Conservation (phyloP, 192 early-diverging fungal species). For the Coemansia javaensis region DNA sequence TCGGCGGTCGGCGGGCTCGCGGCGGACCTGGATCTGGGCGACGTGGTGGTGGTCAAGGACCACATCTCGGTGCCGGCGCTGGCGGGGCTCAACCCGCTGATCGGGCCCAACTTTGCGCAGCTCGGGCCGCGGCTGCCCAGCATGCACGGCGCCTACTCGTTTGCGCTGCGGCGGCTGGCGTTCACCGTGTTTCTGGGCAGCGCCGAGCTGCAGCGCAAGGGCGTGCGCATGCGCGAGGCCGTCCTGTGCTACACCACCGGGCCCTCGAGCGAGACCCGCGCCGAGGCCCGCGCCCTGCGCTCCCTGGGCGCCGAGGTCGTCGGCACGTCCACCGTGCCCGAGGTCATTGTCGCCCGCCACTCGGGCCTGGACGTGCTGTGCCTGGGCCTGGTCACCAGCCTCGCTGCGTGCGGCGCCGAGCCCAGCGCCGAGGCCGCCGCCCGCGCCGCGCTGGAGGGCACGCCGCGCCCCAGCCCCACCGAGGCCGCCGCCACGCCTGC, state of each 20-base stretch:
- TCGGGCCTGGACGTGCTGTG: conserved; percentile 76
- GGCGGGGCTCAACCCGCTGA: conserved; percentile 72
- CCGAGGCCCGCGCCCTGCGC: conserved; percentile 71
- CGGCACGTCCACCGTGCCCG: conserved; percentile 86
- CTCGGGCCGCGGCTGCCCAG: conserved; percentile 88
- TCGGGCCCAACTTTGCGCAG: conserved; percentile 74
- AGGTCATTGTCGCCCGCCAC: conserved; percentile 83
- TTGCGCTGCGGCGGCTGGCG: conserved; percentile 65
- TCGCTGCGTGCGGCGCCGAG: conserved; percentile 41
- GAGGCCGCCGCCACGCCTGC: too few species aligned
- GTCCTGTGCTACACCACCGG: conserved; percentile 80
- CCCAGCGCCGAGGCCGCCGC: conserved; percentile 37
- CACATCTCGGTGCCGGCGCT: conserved; percentile 74
- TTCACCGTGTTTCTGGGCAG: conserved; percentile 43
- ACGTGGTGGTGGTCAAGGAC: conserved; percentile 75
- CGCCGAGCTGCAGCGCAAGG: conserved; percentile 23
- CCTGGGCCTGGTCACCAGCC: conserved; percentile 75
- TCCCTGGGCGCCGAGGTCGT: conserved; percentile 73
- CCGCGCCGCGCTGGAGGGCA: conserved; percentile 22
- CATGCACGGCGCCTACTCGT: conserved; percentile 80
- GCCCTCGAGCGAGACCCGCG: conserved; percentile 86
- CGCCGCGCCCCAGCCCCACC: conserved; percentile 3
- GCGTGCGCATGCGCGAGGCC: conserved; percentile 66
- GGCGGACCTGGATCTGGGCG: conserved; percentile 70
- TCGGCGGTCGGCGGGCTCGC: conserved; percentile 85